Evolutionary conservation across 345 rosid genomes (phyloP), one percentile per base, ranked within the genome.

Genomic region (Populus simonii): DNA sequence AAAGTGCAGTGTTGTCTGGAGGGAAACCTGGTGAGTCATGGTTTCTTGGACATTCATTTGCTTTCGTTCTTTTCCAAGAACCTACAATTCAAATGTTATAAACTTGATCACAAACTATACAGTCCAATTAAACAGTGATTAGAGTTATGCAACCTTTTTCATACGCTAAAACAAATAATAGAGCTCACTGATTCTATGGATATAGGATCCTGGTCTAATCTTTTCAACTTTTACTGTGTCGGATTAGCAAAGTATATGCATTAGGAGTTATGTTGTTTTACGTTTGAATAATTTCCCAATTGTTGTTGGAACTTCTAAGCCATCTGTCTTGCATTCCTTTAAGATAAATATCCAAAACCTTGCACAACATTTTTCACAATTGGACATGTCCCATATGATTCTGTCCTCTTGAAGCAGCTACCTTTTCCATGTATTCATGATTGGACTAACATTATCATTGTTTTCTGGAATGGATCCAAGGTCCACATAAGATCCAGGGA

Each of bases 401-500:
- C 39, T 16, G 11, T 70, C 16, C 17, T 66, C 69, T 43, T 18
- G 78, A 69, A 59, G 53, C 18, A 45, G 70, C 23, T 57, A 68
- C 74, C 47, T 74, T 16, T 41, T 51, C 4, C n/a, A 53, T 61
- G 23, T 38, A 13, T n/a, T 31, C 12, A n/a, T 76, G 27, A 6
- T 29, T 69, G 63, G n/a, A 59, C 74, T 74, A 47, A 57, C 49
- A 20, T 31, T 33, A 61, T n/a, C 36, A 39, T 71, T 35, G 6
- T 62, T n/a, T 38, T 15, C 31, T 41, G 51, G 15, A 45, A 27
- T 29, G 49, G 47, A 23, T 62, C 23, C 29, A 69, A 94, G 97
- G 98, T 51, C 97, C 98, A 29, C 98, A 93, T 86, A 94, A 93
- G 86, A 93, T 94, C 83, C 98, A 93, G 84, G 98, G 98, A 78